phyloP scores from a whole-genome alignment of 495 filamentous ascomycete genomes.

The Collariella sp. region DNA sequence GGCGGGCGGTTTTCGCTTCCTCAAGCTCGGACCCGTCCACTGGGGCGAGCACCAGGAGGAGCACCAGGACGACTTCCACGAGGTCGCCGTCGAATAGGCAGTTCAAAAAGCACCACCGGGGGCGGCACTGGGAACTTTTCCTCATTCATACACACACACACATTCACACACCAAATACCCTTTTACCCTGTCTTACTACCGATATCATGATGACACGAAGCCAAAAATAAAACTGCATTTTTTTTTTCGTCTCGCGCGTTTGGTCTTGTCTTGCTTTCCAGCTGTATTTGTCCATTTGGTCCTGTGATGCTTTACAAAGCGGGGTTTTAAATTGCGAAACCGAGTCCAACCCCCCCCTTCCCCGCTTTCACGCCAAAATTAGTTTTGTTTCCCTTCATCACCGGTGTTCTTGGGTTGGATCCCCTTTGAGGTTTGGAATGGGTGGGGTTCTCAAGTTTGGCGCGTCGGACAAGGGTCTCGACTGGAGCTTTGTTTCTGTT shows the following conservation, averaged over 20 bases:
- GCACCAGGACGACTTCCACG: constrained; percentile 38
- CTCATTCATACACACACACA: no score
- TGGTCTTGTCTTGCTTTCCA: neutral
- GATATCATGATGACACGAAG: neutral
- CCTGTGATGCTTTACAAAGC: neutral
- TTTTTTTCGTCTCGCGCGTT: neutral
- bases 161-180: no score
- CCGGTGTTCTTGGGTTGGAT: neutral
- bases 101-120: neutral
- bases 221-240: neutral
- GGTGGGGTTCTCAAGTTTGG: neutral
- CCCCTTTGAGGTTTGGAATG: neutral
- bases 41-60: constrained; percentile 40
- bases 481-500: neutral
- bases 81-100: constrained; percentile 37
- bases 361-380: neutral
- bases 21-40: constrained; percentile 44
- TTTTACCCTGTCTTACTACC: constrained; percentile 1
- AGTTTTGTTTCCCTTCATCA: neutral
- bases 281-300: neutral
- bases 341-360: neutral
- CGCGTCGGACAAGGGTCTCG: neutral
- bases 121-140: neutral
- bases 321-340: neutral
- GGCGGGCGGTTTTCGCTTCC: constrained; percentile 34